Conservation (phyloP, 1,139 yeast genomes). For the Eremothecium coryli region DNA sequence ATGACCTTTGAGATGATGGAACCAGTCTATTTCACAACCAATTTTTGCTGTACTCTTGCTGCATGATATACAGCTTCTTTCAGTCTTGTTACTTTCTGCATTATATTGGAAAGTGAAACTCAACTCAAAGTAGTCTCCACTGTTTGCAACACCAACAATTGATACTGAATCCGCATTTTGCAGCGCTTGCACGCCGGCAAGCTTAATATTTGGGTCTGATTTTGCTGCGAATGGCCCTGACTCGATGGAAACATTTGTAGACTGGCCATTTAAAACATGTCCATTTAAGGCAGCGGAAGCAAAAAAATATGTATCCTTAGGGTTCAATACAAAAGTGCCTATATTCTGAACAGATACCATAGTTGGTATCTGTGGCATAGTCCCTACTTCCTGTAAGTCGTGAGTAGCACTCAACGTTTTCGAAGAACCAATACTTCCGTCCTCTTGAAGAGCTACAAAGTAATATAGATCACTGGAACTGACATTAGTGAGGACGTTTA, state of each 20-base stretch:
- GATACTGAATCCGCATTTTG: background rate
- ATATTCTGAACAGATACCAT: background rate
- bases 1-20: background rate
- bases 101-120: background rate
- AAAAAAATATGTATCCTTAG: background rate
- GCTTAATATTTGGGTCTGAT: background rate
- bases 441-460: slow-evolving; percentile 6
- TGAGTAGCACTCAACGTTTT: background rate
- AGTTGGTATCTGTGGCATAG: background rate
- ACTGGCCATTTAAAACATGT: background rate
- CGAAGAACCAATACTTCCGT: background rate
- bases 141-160: slow-evolving; percentile 6
- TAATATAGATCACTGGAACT: background rate
- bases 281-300: background rate
- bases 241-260: background rate
- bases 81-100: background rate
- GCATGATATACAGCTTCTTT: background rate
- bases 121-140: slow-evolving; percentile 5
- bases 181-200: background rate
- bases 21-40: background rate
- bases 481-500: slow-evolving; percentile 1
- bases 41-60: background rate
- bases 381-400: background rate
- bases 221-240: slow-evolving; percentile 1
- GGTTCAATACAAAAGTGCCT: slow-evolving; percentile 1